Base-by-base conservation (phyloP, 2,329 filamentous ascomycete genomes). In the Fusarium cicatricum region DNA sequence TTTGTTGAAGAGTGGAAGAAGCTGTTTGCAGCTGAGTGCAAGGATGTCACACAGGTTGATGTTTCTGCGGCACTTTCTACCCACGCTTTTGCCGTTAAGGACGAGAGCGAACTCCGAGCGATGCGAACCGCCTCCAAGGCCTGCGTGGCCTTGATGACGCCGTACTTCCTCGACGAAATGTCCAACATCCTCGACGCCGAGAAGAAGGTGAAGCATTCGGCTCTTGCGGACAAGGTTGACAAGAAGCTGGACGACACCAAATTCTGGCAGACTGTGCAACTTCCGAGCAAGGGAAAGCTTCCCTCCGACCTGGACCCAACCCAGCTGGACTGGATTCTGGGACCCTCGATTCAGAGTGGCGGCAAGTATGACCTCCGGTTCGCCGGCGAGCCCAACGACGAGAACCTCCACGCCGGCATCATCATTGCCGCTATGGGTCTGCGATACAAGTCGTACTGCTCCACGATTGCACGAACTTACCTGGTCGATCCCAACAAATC, bases 111-210 rank as follows among this genome's bases (percentile, higher is more conserved):
- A 77, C 82, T 99, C 65, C 91, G 94, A 64, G 89, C 91, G 11
- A 97, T 99, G 84, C 89, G 96, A 71, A 96, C 94, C 66, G 92
- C 94, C 5, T 95, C 95, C 50, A 90, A 95, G 72, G 94, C 95
- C 40, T 97, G 93, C 67, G 94, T 96, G 64, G 93, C 92, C 54
- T 81, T 98, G 56, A 96, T 98, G 88, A 92, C 92, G 44, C 92
- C 94, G 55, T 99, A 95, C 76, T 98, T 98, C 74, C 88, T 99
- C 64, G 95, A 99, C 72, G 93, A 97, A 74, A 98, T 99, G 93
- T 97, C 94, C 44, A 90, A 90, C 67, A 90, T 98, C 46, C 86
- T 99, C 56, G 95, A 99, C 71, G 90, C 93, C 65, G 96, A 98
- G 75, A 97, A 97, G 81, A 97, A 97, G 73, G 92, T 98, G 72